phyloP scores from a whole-genome alignment of 2,329 filamentous ascomycete species.

The Aureobasidium zeae region DNA sequence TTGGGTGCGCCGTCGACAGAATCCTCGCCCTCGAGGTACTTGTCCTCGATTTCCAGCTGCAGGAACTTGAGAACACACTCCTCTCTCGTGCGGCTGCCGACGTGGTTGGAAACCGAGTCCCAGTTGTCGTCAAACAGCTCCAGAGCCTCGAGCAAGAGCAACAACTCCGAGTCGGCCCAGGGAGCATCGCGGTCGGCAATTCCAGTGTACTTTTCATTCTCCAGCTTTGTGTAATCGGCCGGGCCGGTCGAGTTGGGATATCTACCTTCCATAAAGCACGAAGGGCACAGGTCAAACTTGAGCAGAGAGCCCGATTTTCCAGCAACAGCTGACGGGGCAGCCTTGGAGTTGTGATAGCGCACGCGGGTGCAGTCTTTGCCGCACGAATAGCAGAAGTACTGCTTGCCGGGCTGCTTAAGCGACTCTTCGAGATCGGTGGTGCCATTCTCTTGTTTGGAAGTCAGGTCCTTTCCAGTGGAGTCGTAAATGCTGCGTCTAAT shows the following conservation, averaged over 20 bases:
- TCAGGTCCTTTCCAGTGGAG: conserved; percentile 75
- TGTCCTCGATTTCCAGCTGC: conserved; percentile 93
- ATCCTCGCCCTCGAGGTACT: conserved; percentile 74
- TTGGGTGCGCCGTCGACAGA: conserved; percentile 47
- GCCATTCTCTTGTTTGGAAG: conserved; percentile 43
- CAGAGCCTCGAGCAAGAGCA: conserved; percentile 82
- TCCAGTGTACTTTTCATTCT: conserved; percentile 73
- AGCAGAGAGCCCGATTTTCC: conserved; percentile 48
- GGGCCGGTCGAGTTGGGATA: conserved; percentile 71
- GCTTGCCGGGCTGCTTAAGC: conserved; percentile 54
- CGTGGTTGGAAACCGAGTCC: conserved; percentile 85
- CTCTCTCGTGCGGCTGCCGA: conserved; percentile 82
- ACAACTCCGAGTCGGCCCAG: conserved; percentile 82
- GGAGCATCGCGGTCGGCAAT: conserved; percentile 75
- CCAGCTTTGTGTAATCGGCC: conserved; percentile 77
- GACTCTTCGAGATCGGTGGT: conserved; percentile 56
- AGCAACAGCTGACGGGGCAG: conserved; percentile 37
- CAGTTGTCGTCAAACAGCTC: conserved; percentile 95
- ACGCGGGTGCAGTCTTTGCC: conserved; percentile 77
- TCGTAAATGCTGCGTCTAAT: conserved; percentile 95
- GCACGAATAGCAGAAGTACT: conserved; percentile 78
- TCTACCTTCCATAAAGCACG: conserved; percentile 76
- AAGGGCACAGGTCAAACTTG: conserved; percentile 83
- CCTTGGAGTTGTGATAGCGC: conserved; percentile 61
- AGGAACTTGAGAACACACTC: conserved; percentile 96